Conservation (phyloP, 176 grass and related monocot genomes). For the Pharus latifolius region DNA sequence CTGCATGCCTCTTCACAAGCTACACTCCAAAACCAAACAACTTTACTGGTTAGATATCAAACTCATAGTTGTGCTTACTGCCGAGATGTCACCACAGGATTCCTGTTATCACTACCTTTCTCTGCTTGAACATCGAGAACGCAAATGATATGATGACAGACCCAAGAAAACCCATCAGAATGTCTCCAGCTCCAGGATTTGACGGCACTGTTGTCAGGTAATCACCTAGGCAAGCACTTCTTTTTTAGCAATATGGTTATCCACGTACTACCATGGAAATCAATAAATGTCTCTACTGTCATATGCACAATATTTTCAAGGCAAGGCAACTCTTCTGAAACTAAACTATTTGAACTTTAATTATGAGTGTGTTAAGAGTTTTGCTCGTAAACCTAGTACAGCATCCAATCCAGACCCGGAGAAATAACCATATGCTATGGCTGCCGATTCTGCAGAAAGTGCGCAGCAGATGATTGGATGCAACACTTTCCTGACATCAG, state of each 20-base stretch:
- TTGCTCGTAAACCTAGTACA: slow-evolving; percentile 63
- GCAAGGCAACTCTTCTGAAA: not conserved
- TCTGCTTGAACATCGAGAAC: slow-evolving; percentile 96
- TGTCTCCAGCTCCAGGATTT: slow-evolving; percentile 84
- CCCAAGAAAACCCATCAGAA: slow-evolving; percentile 94
- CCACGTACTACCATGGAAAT: not conserved
- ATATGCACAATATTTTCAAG: not conserved
- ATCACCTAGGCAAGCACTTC: slow-evolving; percentile 42
- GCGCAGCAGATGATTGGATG: slow-evolving; percentile 90
- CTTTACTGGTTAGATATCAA: not conserved
- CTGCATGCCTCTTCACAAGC: slow-evolving; percentile 85
- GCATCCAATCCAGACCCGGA: slow-evolving; percentile 54
- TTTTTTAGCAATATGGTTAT: not conserved
- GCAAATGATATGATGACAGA: slow-evolving; percentile 94
- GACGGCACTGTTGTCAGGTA: slow-evolving; percentile 78
- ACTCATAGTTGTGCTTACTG: too few species aligned
- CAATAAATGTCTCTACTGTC: not conserved
- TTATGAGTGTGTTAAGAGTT: not conserved
- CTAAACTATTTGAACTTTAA: not conserved
- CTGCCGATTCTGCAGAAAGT: slow-evolving; percentile 67
- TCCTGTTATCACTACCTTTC: slow-evolving; percentile 59
- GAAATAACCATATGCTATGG: slow-evolving; percentile 44
- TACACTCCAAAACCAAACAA: slow-evolving; percentile 20
- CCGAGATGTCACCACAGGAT: too few species aligned
- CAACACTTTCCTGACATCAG: slow-evolving; percentile 55